Percentiles rank a stretch among this genome's conserved stretches.
phyloP scores from a whole-genome alignment of 2,329 filamentous ascomycete species.

The Epichloe sp. region DNA sequence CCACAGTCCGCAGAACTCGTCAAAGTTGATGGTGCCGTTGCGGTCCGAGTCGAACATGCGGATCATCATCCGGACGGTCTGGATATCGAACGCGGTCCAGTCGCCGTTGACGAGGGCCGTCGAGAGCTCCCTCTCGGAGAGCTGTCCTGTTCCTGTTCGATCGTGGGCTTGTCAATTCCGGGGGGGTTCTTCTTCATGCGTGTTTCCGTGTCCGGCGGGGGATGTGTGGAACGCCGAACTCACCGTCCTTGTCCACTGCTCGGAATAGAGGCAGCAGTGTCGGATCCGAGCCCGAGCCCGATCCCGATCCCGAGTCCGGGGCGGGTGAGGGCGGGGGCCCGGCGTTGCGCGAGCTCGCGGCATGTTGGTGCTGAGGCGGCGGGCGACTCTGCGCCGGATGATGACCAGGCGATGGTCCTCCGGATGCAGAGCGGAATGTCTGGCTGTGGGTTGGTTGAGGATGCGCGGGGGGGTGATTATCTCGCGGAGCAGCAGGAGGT shows the following conservation, averaged over 20 bases:
- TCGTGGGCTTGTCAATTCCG: background rate
- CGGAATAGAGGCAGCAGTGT: conserved; percentile 75
- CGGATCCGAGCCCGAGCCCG: conserved; percentile 45
- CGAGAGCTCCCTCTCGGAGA: conserved; percentile 77
- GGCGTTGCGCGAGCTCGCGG: conserved; percentile 40
- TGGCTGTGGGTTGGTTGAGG: conserved; percentile 3
- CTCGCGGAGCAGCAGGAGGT: conserved; percentile 18
- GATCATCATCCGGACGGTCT: conserved; percentile 98
- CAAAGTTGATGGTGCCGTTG: conserved; percentile 78
- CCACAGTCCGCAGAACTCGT: conserved; percentile 95
- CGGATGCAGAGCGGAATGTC: background rate
- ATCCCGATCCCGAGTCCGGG: conserved; percentile 30
- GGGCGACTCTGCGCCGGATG: conserved; percentile 14
- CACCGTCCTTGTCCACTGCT: conserved; percentile 77
- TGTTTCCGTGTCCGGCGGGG: no score
- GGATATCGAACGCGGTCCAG: conserved; percentile 83
- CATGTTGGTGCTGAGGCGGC: conserved; percentile 27
- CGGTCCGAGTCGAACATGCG: conserved; percentile 96
- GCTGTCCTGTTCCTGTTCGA: conserved; percentile 54
- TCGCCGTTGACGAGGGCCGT: conserved; percentile 92
- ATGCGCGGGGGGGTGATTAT: conserved; percentile 3
- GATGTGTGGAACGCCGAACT: conserved; percentile 11
- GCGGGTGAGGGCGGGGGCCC: conserved; percentile 55
- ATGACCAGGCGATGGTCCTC: background rate
- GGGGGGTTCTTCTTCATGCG: background rate